Base-by-base conservation (phyloP, 2,329 filamentous ascomycete genomes). In the Ceratocystis lukuohia region DNA sequence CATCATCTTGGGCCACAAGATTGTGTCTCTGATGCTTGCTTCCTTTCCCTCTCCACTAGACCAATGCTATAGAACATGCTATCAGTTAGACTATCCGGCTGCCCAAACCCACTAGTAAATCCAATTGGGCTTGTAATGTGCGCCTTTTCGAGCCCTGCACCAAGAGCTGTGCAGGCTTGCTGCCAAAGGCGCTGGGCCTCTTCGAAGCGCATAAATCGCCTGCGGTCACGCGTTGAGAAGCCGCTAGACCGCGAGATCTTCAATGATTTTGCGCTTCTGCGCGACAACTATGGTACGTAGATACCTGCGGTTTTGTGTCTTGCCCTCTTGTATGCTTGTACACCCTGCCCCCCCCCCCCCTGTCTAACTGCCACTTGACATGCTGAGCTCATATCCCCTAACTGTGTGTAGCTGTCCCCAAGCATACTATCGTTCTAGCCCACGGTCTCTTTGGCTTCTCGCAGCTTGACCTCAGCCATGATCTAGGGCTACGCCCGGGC, bases 361-460 rank as follows among this genome's bases (percentile, higher is more conserved):
- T 41, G 37, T 41, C 37, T 12, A 12, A 15, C 37, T 4, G 37
- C 37, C 37, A 15, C 37, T 15, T 12, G 37, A 15, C 10, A 41
- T 15, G 1, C 10, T 41, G 37, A 41, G 37, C 37, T 15, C 56
- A 12, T 59, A 44, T 15, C 30, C 25, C 25, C 30, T 66, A 66
- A 62, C 45, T 44, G 7, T 25, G 5, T 17, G 48, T 45, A 69
- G 68, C 63, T 22, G 62, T 65, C 22, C 84, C 84, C 1, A 82
- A 81, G 70, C 72, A 86, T 69, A 83, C 84, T 57, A 81, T 88
- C 65, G 83, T 87, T 65, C 80, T 88, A 44, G 84, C 84, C 64
- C 85, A 87, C 71, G 85, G 85, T 66, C 77, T 88, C 62, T 76
- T 87, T 64, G 85, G 85, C 70, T 88, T 87, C 72, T 78, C 82